Evolutionary conservation across 1,284 basidiomycete species (phyloP).

Genomic region (Irpex sp.): DNA sequence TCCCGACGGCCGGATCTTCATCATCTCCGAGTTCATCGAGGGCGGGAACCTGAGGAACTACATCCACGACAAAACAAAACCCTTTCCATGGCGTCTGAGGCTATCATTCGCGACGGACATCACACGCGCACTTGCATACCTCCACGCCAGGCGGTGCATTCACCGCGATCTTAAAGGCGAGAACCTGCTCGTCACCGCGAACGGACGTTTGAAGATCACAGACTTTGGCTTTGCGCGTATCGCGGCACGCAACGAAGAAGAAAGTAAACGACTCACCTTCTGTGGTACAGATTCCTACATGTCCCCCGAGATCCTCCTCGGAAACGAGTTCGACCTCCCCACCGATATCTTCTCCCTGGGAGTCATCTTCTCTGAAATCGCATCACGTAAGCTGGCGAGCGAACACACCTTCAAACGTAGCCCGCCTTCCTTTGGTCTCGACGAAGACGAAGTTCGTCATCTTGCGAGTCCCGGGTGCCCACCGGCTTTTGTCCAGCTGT

Average conservation of each 20-base stretch:
- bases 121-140: conserved; percentile 89
- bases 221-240: conserved; percentile 96
- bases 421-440: conserved; percentile 76
- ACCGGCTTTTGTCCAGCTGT: conserved; percentile 68
- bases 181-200: conserved; percentile 91
- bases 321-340: conserved; percentile 86
- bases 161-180: conserved; percentile 93
- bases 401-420: conserved; percentile 74
- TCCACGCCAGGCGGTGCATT: conserved; percentile 88
- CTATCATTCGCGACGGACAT: conserved; percentile 94
- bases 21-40: conserved; percentile 86
- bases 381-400: conserved; percentile 80
- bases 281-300: conserved; percentile 95
- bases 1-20: conserved; percentile 81
- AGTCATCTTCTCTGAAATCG: conserved; percentile 92
- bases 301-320: conserved; percentile 91
- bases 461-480: conserved; percentile 79
- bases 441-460: conserved; percentile 66
- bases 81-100: conserved; percentile 87
- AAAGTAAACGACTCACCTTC: conserved; percentile 88
- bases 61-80: conserved; percentile 73
- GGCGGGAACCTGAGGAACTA: conserved; percentile 84
- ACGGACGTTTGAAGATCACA: conserved; percentile 92
- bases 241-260: conserved; percentile 86
- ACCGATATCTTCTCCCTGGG: conserved; percentile 95